Conservation (phyloP, 257 asterid species). For the Misopates orontium region DNA sequence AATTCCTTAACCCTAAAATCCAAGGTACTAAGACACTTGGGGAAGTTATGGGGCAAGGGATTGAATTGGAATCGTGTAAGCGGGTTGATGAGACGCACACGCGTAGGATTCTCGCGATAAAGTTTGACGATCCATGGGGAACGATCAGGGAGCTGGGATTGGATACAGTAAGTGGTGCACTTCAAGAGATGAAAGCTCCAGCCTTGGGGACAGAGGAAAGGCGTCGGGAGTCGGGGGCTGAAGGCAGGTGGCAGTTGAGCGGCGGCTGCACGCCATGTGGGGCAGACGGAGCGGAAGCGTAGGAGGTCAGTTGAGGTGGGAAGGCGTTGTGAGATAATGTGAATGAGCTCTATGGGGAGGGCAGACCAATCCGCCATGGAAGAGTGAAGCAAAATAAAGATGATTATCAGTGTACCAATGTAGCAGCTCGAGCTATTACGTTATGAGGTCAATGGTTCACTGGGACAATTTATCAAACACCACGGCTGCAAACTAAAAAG, state of each 20-base stretch:
- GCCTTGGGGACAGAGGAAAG: slow-evolving; percentile 48
- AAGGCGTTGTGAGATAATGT: slow-evolving; percentile 53
- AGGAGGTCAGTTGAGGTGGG: slow-evolving; percentile 55
- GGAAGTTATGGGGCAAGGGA: slow-evolving; percentile 61
- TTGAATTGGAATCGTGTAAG: slow-evolving; percentile 49
- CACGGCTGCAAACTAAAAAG: no score
- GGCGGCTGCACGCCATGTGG: slow-evolving; percentile 74
- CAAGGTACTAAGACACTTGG: slow-evolving; percentile 46
- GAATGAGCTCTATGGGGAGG: slow-evolving; percentile 75
- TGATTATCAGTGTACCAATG: no score
- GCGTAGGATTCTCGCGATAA: slow-evolving; percentile 67
- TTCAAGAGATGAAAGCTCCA: slow-evolving; percentile 81
- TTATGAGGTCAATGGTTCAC: no score
- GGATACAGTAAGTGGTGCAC: slow-evolving; percentile 54
- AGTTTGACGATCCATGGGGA: no score
- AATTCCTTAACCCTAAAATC: no score
- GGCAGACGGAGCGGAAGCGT: slow-evolving; percentile 79
- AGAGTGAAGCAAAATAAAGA: no score
- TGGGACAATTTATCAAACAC: no score
- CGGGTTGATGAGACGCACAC: slow-evolving; percentile 63
- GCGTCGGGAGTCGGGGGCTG: slow-evolving; percentile 68
- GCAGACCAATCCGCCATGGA: no score
- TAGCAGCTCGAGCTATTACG: no score
- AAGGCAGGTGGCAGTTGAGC: slow-evolving; percentile 48
- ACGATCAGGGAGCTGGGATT: slow-evolving; percentile 29